Evolutionary conservation across 2,329 filamentous ascomycete genomes (phyloP).

Genomic region (Salinomyces thailandicus): DNA sequence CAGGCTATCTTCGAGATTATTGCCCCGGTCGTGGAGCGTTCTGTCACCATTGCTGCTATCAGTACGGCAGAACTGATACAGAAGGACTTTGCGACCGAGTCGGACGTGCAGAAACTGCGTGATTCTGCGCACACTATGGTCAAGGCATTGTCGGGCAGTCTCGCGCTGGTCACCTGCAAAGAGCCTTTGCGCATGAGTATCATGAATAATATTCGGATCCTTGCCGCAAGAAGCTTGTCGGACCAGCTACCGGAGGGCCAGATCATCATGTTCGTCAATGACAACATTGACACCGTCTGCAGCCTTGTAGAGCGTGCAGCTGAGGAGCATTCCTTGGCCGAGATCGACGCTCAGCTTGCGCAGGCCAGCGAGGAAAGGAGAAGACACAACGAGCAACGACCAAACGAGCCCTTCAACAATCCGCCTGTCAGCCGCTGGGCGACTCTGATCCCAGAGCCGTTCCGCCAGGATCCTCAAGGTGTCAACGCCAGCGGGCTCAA

Average conservation of each 20-base stretch:
- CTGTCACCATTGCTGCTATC: constrained; percentile 94
- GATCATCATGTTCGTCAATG: constrained; percentile 97
- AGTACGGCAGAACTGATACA: constrained; percentile 90
- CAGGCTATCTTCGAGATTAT: constrained; percentile 94
- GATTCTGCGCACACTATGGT: constrained; percentile 88
- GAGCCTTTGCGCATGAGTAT: constrained; percentile 94
- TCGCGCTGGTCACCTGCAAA: constrained; percentile 96
- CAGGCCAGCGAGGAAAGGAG: constrained; percentile 66
- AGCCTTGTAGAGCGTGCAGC: constrained; percentile 91
- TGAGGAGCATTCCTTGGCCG: constrained; percentile 81
- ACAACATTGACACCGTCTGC: constrained; percentile 88
- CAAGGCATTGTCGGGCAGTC: constrained; percentile 82
- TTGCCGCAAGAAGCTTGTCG: constrained; percentile 50
- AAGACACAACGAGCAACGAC: constrained; percentile 61
- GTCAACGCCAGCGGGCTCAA: constrained; percentile 46
- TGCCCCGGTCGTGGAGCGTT: constrained; percentile 90
- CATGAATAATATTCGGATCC: constrained; percentile 90
- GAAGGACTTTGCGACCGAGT: constrained; percentile 92
- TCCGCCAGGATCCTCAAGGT: constrained; percentile 71
- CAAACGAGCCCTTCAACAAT: constrained; percentile 73
- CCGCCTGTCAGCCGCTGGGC: constrained; percentile 76
- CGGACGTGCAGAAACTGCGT: constrained; percentile 76
- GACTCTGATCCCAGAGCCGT: constrained; percentile 86
- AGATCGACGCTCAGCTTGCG: constrained; percentile 91
- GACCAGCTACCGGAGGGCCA: constrained; percentile 83